Evolutionary conservation across 805 yeast genomes (phyloP).

Genomic region (Wickerhamiella vanderwaltii): DNA sequence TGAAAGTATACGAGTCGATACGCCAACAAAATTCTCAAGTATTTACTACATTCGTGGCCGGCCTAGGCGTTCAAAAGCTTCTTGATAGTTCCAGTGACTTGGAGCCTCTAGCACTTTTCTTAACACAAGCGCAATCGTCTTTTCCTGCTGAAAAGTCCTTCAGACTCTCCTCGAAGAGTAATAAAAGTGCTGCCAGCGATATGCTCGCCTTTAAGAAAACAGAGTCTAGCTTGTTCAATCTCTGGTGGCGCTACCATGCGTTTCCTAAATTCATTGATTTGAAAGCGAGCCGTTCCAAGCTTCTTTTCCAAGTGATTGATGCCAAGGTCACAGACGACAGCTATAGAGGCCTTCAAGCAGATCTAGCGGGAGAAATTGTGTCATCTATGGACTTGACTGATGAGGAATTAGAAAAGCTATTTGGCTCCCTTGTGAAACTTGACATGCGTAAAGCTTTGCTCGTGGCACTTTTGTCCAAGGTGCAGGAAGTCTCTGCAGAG

Average conservation of each 20-base stretch:
- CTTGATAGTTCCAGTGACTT: not conserved
- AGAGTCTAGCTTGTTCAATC: slow-evolving; percentile 3
- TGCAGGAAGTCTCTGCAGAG: not conserved
- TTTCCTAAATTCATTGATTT: not conserved
- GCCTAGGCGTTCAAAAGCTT: slow-evolving; percentile 6
- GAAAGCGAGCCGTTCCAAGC: not conserved
- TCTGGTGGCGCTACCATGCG: slow-evolving; percentile 12
- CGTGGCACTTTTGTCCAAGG: not conserved
- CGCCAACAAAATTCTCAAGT: slow-evolving; percentile 12
- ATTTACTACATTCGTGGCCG: slow-evolving; percentile 15
- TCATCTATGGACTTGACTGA: not conserved
- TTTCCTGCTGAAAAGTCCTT: not conserved
- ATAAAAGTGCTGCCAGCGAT: not conserved
- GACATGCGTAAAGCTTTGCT: slow-evolving; percentile 5
- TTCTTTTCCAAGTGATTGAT: not conserved
- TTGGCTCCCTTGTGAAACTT: not conserved
- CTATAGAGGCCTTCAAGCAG: slow-evolving; percentile 7
- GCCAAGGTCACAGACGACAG: not conserved
- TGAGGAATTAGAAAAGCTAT: not conserved
- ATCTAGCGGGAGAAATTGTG: slow-evolving; percentile 8
- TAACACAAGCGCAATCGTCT: not conserved
- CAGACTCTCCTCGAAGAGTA: not conserved
- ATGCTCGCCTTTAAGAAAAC: not conserved
- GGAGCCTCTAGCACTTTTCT: slow-evolving; percentile 2
- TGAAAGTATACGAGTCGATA: slow-evolving; percentile 17